Evolutionary conservation across 2,329 filamentous ascomycete species (phyloP).

Genomic region (Tolypocladium ovalisporum): DNA sequence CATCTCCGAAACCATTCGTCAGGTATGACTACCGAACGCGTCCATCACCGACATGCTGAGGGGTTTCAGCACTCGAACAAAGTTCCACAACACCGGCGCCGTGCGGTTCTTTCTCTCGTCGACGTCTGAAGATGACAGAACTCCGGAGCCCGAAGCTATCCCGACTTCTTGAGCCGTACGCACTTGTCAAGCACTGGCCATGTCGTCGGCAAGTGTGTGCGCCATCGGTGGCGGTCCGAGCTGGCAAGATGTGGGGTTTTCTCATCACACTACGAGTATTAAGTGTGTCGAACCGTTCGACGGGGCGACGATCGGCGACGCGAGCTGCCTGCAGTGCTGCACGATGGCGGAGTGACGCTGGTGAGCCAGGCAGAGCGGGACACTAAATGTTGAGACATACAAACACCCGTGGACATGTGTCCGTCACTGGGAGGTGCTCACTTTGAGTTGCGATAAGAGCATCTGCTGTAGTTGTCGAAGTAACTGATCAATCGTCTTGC

Average conservation of each 20-base stretch:
- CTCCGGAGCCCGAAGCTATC: no score
- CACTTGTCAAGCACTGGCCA: conserved; percentile 11
- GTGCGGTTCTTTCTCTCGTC: no score
- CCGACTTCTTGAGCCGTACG: conserved; percentile 12
- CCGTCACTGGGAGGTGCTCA: conserved; percentile 19
- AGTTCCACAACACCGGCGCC: no score
- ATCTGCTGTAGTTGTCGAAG: background rate
- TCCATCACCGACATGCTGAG: no score
- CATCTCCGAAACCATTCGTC: no score
- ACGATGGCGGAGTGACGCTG: conserved; percentile 6
- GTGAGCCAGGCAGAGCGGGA: conserved; percentile 8
- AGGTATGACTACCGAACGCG: no score
- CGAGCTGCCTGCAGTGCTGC: background rate
- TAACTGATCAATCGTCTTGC: no score
- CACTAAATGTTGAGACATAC: conserved; percentile 10
- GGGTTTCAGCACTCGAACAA: conserved; percentile 1
- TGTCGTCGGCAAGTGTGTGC: conserved; percentile 12
- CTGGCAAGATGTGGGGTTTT: conserved; percentile 11
- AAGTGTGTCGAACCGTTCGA: conserved; percentile 11
- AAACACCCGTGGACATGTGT: conserved; percentile 2
- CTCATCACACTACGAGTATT: no score
- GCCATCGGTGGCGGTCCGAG: conserved; percentile 12
- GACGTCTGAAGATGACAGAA: no score
- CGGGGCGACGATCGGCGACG: conserved; percentile 10
- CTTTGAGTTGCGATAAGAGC: background rate